Evolutionary conservation across 257 asterid species (phyloP), one percentile per base, ranked within the genome.

Genomic region (Paulownia fortunei): DNA sequence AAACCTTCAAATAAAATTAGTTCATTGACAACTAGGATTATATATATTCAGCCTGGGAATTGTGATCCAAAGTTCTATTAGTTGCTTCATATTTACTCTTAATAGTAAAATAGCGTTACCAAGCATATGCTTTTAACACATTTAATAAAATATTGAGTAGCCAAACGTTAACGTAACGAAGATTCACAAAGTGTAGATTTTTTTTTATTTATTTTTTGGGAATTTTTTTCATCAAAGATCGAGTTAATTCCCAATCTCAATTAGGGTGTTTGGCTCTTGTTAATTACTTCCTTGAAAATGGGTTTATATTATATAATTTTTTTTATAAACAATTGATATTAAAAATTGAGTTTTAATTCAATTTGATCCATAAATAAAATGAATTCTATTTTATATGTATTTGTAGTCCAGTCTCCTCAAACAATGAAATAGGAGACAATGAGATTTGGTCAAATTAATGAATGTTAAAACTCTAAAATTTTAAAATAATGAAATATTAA

Each of bases 81-180:
- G 9, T 21, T 24, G 36, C 64, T 24, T 58, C 8, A 4, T 26
- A 58, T 10, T 58, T 24, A 58, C 64, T 24, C 64, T 23, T 8
- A 58, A 11, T 10, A 24, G 3, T 0, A 58, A 30, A 13, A 52
- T 52, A 71, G 51, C 65, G 21, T 18, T 49, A 49, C 9, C 16
- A 51, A 16, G 11, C 46, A 18, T 51, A 49, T 3, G 47, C 6
- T 16, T 26, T 19, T 4, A 52, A 19, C 5, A 32, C 7, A 10
- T 11, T 34, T 34, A 6, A 36, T 11, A 16, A 9, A 56, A 56
- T 37, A 36, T 55, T 12, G 44, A 6, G 37, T 3, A 37, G 64
- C 76, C 58, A 56, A 73, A 55, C 78, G 68, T 73, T 18, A 24
- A 56, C 44, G 55, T 18, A 58, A 73, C 69, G 78, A 47, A 56